Base-by-base conservation (phyloP, 495 filamentous ascomycete species). In the Neurospora sp. region DNA sequence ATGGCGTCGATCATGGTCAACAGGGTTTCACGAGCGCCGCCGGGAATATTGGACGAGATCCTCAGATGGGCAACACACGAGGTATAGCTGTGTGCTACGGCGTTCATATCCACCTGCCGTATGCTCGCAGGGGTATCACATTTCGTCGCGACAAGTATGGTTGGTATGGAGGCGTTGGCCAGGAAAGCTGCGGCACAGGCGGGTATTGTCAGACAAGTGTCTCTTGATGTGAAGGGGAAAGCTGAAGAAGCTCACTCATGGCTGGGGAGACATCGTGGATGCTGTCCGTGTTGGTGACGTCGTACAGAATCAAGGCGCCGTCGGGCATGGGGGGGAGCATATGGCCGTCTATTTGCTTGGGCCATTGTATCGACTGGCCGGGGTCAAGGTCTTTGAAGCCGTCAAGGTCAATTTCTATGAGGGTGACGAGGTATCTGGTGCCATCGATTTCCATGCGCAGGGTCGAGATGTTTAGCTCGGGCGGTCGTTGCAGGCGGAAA, bases 291-390 rank as follows among this genome's bases (percentile, higher is more conserved):
- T 92, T 91, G 77, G 89, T 93, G 38, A 94, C 91, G 85, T 97
- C 92, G 84, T 97, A 96, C 69, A 97, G 82, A 71, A 94, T 86
- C 76, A 98, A 80, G 45, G 90, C 93, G 40, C 93, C 95, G 76
- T 98, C 92, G 18, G 42, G 42, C 79, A 98, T 88, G 37, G 84
- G 85, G 61, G 93, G 92, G 70, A 91, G 82, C 70, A 88, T 85
- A 42, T 88, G 83, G 65, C 92, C 91, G 75, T 85, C 85, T 71
- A 91, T 88, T 76, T 88, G 84, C 45, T 89, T 88, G 18, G 95
- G 95, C 94, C 94, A 98, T 75, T 88, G 84, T 72, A 97, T 88
- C 53, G 86, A 86, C 65, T 91, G 86, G 72, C 90, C 84, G 35
- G 88, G 87, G 76, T 89, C 87, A 45, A 96, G 83, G 71, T 91